Conservation (phyloP, 768 basidiomycete species). For the Botryobasidium botryosum region DNA sequence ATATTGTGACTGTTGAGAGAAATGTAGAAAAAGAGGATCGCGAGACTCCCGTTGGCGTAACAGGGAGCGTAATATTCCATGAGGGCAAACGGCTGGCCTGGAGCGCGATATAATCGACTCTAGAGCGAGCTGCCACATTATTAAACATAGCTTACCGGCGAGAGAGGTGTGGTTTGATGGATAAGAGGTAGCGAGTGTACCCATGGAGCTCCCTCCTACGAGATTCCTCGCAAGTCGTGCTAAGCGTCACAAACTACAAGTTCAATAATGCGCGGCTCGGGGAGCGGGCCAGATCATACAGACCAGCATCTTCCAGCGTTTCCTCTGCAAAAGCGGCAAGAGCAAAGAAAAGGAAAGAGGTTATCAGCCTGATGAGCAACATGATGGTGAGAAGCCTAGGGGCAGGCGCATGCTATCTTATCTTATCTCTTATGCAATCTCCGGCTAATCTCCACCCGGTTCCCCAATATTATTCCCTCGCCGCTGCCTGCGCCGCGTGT, state of each 20-base stretch:
- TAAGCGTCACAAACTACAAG: slow-evolving; percentile 14
- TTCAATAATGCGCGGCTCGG: neutral
- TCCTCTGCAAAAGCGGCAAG: slow-evolving; percentile 17
- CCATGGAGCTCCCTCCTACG: slow-evolving; percentile 25
- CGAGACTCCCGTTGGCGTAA: slow-evolving; percentile 33
- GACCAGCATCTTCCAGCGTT: slow-evolving; percentile 35
- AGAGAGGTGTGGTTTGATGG: slow-evolving; percentile 26
- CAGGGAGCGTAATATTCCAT: slow-evolving; percentile 38
- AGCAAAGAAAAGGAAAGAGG: slow-evolving; percentile 1
- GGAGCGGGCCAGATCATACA: slow-evolving; percentile 2
- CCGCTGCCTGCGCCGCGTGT: too few relatives aligned
- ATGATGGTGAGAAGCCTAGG: too few relatives aligned
- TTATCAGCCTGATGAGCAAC: too few relatives aligned
- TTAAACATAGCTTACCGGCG: slow-evolving; percentile 19
- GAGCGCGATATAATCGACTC: neutral
- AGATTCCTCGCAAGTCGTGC: slow-evolving; percentile 29
- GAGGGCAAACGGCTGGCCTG: slow-evolving; percentile 32
- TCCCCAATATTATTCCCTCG: too few relatives aligned
- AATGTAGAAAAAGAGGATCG: slow-evolving; percentile 35
- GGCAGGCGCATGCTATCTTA: too few relatives aligned
- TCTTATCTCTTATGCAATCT: too few relatives aligned
- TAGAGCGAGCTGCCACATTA: too few relatives aligned
- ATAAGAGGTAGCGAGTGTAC: slow-evolving; percentile 34
- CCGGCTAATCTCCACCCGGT: too few relatives aligned
- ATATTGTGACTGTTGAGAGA: slow-evolving; percentile 38